These are phyloP conservation scores for Conticribra weissflogii DNA, from an alignment of 108 stramenopile genomes.

Conservation along the genomic window DNA sequence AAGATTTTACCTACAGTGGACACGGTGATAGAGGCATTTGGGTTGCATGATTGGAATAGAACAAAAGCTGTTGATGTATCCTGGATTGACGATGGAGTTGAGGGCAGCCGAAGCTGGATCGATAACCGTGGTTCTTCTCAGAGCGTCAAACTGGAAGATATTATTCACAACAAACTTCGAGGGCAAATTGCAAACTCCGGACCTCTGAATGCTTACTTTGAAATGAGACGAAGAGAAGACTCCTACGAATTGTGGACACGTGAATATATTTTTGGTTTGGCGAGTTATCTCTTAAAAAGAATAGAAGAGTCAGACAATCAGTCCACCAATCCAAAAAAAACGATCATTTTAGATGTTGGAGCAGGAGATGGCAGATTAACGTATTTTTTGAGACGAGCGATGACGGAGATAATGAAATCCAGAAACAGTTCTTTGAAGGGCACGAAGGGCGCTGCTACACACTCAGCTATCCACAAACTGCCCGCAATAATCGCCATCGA, in stretches of 20 bases:
- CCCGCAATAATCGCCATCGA: constrained; percentile 74
- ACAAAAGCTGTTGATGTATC: constrained; percentile 33
- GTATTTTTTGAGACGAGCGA: constrained; percentile 62
- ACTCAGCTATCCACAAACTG: too few relatives aligned
- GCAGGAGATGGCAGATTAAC: constrained; percentile 83
- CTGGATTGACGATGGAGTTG: constrained; percentile 22
- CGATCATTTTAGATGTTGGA: constrained; percentile 77
- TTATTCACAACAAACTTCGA: constrained; percentile 53
- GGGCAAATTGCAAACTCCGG: constrained; percentile 63
- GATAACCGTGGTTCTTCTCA: background rate
- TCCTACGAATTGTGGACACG: constrained; percentile 82
- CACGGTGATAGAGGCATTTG: constrained; percentile 63
- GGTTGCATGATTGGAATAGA: constrained; percentile 63
- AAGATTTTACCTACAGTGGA: constrained; percentile 50
- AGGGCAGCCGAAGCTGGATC: constrained; percentile 7
- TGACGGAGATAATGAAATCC: constrained; percentile 24
- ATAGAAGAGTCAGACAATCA: constrained; percentile 28
- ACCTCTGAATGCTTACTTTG: constrained; percentile 79
- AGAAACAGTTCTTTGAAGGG: constrained; percentile 4
- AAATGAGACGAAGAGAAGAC: constrained; percentile 57
- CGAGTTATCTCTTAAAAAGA: constrained; percentile 63
- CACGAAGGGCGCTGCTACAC: too few relatives aligned
- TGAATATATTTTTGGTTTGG: constrained; percentile 76
- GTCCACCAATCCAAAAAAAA: constrained; percentile 15
- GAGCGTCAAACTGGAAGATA: constrained; percentile 48